phyloP scores from a whole-genome alignment of 2,329 filamentous ascomycete species.

The Cladobotryum mycophilum region DNA sequence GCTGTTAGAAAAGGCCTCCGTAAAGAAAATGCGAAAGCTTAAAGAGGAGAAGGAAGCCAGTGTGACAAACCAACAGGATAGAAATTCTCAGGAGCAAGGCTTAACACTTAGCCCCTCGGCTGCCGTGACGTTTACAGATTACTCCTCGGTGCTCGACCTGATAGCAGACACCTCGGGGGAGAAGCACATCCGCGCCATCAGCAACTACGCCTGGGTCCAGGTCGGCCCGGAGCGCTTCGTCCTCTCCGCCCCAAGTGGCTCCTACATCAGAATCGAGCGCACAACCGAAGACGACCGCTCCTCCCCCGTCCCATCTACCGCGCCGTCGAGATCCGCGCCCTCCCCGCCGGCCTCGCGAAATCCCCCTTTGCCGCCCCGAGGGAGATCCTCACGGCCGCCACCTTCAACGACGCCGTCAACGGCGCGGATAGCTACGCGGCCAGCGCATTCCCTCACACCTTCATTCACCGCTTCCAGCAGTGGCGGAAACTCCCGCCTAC shows the following conservation, averaged over 20 bases:
- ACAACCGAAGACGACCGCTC: constrained; percentile 19
- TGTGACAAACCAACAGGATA: constrained; percentile 22
- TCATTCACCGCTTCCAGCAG: constrained; percentile 57
- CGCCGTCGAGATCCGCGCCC: constrained; percentile 43
- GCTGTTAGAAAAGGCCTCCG: constrained; percentile 61
- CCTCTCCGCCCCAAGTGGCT: constrained; percentile 58
- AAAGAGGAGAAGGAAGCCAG: constrained; percentile 42
- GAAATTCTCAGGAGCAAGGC: constrained; percentile 4
- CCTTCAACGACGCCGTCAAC: constrained; percentile 70
- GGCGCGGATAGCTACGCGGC: constrained; percentile 77
- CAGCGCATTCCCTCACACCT: constrained; percentile 57
- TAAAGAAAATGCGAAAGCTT: constrained; percentile 53
- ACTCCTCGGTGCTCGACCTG: constrained; percentile 85
- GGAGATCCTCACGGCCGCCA: constrained; percentile 56
- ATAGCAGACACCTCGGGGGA: constrained; percentile 77
- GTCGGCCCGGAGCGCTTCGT: constrained; percentile 65
- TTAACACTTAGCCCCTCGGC: constrained; percentile 18
- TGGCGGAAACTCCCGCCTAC: constrained; percentile 68
- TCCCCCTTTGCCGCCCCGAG: constrained; percentile 63
- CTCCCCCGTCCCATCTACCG: constrained; percentile 28
- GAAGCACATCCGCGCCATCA: constrained; percentile 69
- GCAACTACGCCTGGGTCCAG: constrained; percentile 75
- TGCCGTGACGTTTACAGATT: constrained; percentile 76
- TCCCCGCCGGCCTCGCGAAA: constrained; percentile 39
- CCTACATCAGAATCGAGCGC: constrained; percentile 50